Base-by-base conservation (phyloP, 768 basidiomycete species). In the Asterophora lycoperdoides region DNA sequence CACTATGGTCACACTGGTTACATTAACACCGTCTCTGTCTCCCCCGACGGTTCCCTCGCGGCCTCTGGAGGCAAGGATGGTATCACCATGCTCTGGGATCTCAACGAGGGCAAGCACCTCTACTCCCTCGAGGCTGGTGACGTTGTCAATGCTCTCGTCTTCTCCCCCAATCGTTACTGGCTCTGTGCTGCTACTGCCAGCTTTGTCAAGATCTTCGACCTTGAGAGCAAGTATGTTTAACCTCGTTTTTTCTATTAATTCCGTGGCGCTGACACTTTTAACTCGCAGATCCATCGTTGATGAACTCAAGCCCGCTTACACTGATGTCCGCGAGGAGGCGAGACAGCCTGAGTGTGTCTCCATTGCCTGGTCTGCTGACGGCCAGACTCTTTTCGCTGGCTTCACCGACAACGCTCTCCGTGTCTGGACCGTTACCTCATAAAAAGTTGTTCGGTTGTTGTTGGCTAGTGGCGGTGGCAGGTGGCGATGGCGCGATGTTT, bases 101-200 rank as follows among this genome's bases (percentile, higher is more conserved):
- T 99, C 63, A 98, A 97, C 75, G 96, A 98, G 79, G 94, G 93
- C 79, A 98, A 97, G 78, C 96, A 98, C 80, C 85, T 99, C 64
- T 99, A 99, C 81, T 97, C 93, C 46, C 87, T 99, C 51, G 96
- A 99, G 71, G 96, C 96, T 41, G 94, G 94, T 52, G 92, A 99
- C 68, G 77, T 93, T 59, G 94, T 99, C 81, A 97, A 99, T 68
- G 93, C 96, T 53, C 89, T 99, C 58, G 96, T 98, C 68, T 99
- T 99, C 82, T 94, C 92, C 13, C 96, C 96, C 52, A 99, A 99
- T 81, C 87, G 95, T 51, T 99, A 99, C 88, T 99, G 96, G 96
- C 77, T 99, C 56, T 99, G 96, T 68, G 96, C 96, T 60, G 96
- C 96, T 56, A 98, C 96, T 56, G 82, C 91, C 55, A 91, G 86